Conservation (phyloP, 2,329 filamentous ascomycete genomes). For the Conoideocrella luteorostrata region DNA sequence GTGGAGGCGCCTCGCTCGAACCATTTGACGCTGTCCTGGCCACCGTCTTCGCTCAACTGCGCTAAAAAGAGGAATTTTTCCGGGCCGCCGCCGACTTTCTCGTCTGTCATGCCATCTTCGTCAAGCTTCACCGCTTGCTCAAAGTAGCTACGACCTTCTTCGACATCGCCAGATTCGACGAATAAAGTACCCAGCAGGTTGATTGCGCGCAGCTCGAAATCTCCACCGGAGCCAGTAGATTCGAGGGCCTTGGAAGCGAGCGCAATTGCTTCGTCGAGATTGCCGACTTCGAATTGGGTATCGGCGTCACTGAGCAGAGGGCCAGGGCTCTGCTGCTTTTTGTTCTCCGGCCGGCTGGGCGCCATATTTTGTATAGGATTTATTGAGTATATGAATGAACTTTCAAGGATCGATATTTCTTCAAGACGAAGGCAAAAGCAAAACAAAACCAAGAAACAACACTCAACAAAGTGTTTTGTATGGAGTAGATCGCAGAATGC, state of each 20-base stretch:
- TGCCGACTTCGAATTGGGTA: slow-evolving; percentile 35
- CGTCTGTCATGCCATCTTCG: slow-evolving; percentile 62
- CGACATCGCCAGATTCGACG: slow-evolving; percentile 75
- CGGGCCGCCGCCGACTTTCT: slow-evolving; percentile 70
- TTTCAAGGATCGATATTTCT: too few species aligned
- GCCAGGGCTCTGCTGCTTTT: slow-evolving; percentile 24
- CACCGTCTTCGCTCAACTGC: slow-evolving; percentile 72
- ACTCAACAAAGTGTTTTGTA: not conserved
- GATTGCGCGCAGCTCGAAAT: slow-evolving; percentile 56
- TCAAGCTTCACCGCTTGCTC: slow-evolving; percentile 69
- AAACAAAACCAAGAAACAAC: not conserved
- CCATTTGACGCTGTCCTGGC: slow-evolving; percentile 59
- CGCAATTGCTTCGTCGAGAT: slow-evolving; percentile 32
- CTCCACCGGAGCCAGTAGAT: slow-evolving; percentile 36
- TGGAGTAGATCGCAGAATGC: not conserved
- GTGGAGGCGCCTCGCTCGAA: slow-evolving; percentile 65
- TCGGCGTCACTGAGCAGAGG: slow-evolving; percentile 32
- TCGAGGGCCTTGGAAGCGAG: slow-evolving; percentile 39
- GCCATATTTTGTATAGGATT: too few species aligned
- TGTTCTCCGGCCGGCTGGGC: slow-evolving; percentile 32
- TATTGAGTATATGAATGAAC: too few species aligned
- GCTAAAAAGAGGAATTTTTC: slow-evolving; percentile 96
- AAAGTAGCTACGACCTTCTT: slow-evolving; percentile 67
- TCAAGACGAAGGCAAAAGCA: not conserved
- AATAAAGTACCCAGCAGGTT: slow-evolving; percentile 76